Evolutionary conservation across 164 flowering plant species (phyloP).

Genomic region (Euptelea pleiosperma): DNA sequence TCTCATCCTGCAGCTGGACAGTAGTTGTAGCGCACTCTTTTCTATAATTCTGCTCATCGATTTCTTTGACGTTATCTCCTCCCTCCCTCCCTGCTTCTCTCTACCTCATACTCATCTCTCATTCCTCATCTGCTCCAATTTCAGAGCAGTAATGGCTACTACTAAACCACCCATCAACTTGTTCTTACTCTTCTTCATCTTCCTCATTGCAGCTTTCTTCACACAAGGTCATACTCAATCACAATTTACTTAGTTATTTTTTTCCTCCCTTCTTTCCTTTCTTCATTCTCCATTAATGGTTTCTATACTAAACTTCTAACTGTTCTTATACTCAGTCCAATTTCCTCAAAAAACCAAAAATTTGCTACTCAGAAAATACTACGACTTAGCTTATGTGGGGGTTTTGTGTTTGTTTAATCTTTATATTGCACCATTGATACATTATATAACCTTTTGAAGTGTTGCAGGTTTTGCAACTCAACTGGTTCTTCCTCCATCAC

Average conservation of each 20-base stretch:
- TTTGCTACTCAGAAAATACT: too few species aligned
- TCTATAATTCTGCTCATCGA: too few species aligned
- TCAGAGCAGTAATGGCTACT: neutral
- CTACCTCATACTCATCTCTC: neutral
- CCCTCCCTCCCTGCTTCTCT: neutral
- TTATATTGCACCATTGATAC: neutral
- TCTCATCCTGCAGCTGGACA: too few species aligned
- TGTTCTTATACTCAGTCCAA: too few species aligned
- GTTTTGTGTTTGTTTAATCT: neutral
- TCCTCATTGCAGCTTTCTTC: neutral
- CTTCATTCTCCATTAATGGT: neutral
- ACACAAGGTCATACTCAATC: conserved; percentile 7
- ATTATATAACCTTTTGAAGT: conserved; percentile 3
- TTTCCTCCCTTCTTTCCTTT: neutral
- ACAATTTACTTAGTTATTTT: too few species aligned
- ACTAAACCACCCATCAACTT: conserved; percentile 2
- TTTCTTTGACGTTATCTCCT: neutral
- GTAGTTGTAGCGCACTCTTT: too few species aligned
- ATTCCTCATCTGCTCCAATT: too few species aligned
- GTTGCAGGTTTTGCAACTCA: conserved; percentile 23
- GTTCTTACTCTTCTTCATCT: conserved; percentile 3
- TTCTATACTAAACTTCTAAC: too few species aligned
- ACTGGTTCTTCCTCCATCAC: conserved; percentile 7
- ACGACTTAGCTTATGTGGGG: too few species aligned
- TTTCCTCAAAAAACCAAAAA: too few species aligned